phyloP scores from a whole-genome alignment of 164 flowering plant species.

The Chimonanthus salicifolius region DNA sequence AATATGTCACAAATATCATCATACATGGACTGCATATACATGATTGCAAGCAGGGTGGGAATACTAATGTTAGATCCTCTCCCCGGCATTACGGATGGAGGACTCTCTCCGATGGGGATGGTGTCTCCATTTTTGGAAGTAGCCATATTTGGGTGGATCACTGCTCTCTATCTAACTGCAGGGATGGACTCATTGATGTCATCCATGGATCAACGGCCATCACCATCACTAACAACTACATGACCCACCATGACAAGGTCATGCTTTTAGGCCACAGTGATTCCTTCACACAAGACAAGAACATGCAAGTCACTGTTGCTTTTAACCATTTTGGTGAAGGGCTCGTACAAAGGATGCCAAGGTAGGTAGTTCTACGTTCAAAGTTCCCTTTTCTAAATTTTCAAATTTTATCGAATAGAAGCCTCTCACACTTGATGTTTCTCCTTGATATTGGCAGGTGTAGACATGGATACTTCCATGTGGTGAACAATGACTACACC shows the following conservation, averaged over 20 bases:
- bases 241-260: slow-evolving; percentile 82
- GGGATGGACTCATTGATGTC: slow-evolving; percentile 77
- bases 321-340: slow-evolving; percentile 85
- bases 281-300: slow-evolving; percentile 41
- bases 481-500: slow-evolving; percentile 83
- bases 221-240: slow-evolving; percentile 75
- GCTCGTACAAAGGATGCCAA: slow-evolving; percentile 73
- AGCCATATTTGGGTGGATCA: slow-evolving; percentile 37
- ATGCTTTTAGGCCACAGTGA: slow-evolving; percentile 67
- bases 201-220: slow-evolving; percentile 71
- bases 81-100: slow-evolving; percentile 60
- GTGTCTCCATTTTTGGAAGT: slow-evolving; percentile 55
- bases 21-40: slow-evolving; percentile 75
- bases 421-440: neutral
- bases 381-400: too few relatives aligned
- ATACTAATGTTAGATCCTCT: slow-evolving; percentile 51
- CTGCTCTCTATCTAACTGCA: slow-evolving; percentile 54
- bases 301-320: slow-evolving; percentile 77
- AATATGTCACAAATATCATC: slow-evolving; percentile 60
- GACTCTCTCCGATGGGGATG: slow-evolving; percentile 68
- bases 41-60: slow-evolving; percentile 63
- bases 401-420: too few relatives aligned
- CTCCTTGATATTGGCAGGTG: slow-evolving; percentile 34
- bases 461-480: slow-evolving; percentile 74
- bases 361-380: slow-evolving; percentile 23